These are phyloP conservation scores for Ceratonia siliqua DNA, from an alignment of 306 rosid genomes.

Conservation along the genomic window DNA sequence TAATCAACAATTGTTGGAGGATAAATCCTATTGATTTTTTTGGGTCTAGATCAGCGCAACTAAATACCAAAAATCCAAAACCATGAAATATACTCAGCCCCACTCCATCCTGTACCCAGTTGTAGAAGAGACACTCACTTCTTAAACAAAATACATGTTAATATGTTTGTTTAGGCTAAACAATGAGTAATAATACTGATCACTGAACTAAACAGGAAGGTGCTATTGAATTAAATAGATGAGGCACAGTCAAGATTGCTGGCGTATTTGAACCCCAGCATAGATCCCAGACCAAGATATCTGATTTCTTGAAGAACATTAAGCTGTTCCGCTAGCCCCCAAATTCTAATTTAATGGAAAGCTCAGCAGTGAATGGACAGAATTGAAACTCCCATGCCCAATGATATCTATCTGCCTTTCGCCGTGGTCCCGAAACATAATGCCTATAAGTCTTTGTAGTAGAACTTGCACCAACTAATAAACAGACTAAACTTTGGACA, in stretches of 20 bases:
- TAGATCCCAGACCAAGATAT: constrained; percentile 8
- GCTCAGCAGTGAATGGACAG: constrained; percentile 36
- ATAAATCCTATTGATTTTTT: too few relatives aligned
- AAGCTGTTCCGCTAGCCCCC: background rate
- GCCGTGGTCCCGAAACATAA: constrained; percentile 40
- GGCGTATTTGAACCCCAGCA: background rate
- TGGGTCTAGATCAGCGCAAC: background rate
- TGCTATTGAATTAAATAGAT: too few relatives aligned
- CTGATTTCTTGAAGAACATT: background rate
- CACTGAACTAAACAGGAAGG: background rate
- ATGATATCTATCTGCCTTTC: constrained; percentile 21
- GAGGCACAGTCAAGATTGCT: background rate
- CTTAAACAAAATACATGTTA: background rate
- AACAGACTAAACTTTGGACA: background rate
- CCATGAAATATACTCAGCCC: background rate
- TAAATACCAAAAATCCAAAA: background rate
- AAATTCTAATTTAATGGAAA: constrained; percentile 27
- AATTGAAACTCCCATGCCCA: constrained; percentile 33
- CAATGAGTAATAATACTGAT: background rate
- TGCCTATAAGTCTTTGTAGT: constrained; percentile 1
- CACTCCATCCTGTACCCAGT: background rate
- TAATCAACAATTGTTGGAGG: background rate
- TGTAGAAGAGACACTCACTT: background rate
- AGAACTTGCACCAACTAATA: constrained; percentile 12
- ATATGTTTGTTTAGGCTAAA: background rate